Percentiles rank a stretch among this genome's conserved stretches.
Conservation (phyloP, 1,139 yeast genomes). For the Geotrichum restrictum region DNA sequence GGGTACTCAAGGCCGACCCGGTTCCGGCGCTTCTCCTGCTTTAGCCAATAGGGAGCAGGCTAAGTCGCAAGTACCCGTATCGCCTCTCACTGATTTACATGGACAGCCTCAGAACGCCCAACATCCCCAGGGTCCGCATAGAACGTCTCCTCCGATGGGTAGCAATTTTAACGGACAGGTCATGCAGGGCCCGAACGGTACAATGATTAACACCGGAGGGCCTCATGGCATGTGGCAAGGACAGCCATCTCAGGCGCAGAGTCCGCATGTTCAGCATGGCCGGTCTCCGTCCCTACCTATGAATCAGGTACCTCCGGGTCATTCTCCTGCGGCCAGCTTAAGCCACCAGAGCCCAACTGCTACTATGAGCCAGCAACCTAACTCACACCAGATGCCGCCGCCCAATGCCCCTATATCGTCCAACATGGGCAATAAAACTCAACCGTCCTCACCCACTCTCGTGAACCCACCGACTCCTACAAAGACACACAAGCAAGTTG, state of each 20-base stretch:
- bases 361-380: slow-evolving; percentile 7
- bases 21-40: slow-evolving; percentile 26
- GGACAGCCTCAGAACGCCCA: slow-evolving; percentile 3
- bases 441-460: slow-evolving; percentile 39
- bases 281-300: slow-evolving; percentile 23
- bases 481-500: slow-evolving; percentile 43
- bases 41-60: slow-evolving; percentile 28
- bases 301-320: slow-evolving; percentile 22
- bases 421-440: slow-evolving; percentile 27
- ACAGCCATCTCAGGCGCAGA: slow-evolving; percentile 22
- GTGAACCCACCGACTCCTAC: slow-evolving; percentile 44
- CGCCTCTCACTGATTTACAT: slow-evolving; percentile 29
- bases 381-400: slow-evolving; percentile 31
- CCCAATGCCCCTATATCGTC: slow-evolving; percentile 30
- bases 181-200: background rate
- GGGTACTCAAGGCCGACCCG: slow-evolving; percentile 18
- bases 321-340: slow-evolving; percentile 26
- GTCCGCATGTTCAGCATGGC: slow-evolving; percentile 25
- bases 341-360: slow-evolving; percentile 15
- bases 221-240: slow-evolving; percentile 21
- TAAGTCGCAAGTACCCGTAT: slow-evolving; percentile 34
- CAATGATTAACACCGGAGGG: slow-evolving; percentile 2
- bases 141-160: slow-evolving; percentile 22
- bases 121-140: background rate
- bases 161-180: slow-evolving; percentile 13